Base-by-base conservation (phyloP, 805 yeast species). In the Starmerella cellae region DNA sequence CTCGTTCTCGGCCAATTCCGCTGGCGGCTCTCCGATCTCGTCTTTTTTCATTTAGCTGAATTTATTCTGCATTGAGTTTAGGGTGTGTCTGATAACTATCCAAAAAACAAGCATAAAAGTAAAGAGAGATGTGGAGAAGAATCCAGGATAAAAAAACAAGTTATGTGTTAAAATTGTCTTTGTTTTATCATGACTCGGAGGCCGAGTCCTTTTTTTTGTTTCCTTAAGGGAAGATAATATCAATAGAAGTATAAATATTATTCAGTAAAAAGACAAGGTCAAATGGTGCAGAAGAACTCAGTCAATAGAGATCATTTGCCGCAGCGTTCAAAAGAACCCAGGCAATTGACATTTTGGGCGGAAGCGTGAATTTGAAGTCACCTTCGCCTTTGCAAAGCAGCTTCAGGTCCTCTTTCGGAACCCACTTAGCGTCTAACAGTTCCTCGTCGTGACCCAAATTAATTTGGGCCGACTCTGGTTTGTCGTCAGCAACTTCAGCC, bases 391-490 rank as follows among this genome's bases (percentile, higher is more conserved):
- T 28, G 35, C 45, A 35, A 27, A 77, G 63, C 38, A 63, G 57
- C 26, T 61, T 61, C 19, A 83, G 66, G 33, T 71, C 75, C 1
- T 59, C 62, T 2, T 70, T 63, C 44, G 77, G 75, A 51, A 85
- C 78, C 96, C 96, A 87, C 53, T 74, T 68, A 14, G 95, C 95
- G 56, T 84, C 94, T 19, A 66, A 71, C 42, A 88, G 65, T 62
- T 88, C 98, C 24, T 82, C 75, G 59, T 88, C 98, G 57, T 84
- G 83, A 13, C 77, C 82, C 40, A 84, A 65, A 54, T 77, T 66
- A 49, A 87, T 77, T 9, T 55, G 26, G 43, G 53, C 56, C 35
- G 53, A 39, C 28, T 51, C 56, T 4, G 46, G 51, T 10, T 44
- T 27, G 54, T 80, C 88, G 53, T 77, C 76, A 4, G 54, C 59